Evolutionary conservation across 352 stramenopile species (phyloP), one percentile per base, ranked within the genome.

Genomic region (Sclerospora graminicola): DNA sequence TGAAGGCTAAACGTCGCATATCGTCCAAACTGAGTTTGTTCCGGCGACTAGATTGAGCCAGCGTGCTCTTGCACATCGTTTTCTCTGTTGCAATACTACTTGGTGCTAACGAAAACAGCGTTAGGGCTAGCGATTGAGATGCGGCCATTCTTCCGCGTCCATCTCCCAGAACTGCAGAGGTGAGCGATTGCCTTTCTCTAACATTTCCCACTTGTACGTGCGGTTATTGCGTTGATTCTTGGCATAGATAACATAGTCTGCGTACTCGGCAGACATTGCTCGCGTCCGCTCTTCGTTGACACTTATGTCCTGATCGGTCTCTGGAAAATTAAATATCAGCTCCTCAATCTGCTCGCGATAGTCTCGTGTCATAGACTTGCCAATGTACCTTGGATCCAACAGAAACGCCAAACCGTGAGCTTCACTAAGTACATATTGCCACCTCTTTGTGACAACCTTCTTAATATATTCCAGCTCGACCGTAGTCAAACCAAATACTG

Each of bases 331-430:
- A 45, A 88, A 88, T 28, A 90, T 86, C 11, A 86, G 26, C 35
- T 88, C 78, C 37, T 90, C 78, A 47, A 90, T 90, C 48, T 86
- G 70, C 36, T 90, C 78, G 13, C 78, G 70, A 50, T 90, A 86
- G 9, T 88, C 73, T 28, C 73, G 63, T 27, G 78, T 81, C 75
- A 89, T 85, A 7, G 78, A 85, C 46, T 86, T 86, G 41, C 75
- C 78, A 48, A 90, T 85, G 41, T 88, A 85, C 11, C 78, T 66
- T 24, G 78, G 78, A 33, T 90, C 78, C 13, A 90, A 33, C 21
- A 90, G 41, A 48, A 82, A 88, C 13, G 78, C 75, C 29, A 90
- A 45, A 2, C 68, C 72, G 36, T 90, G 78, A 0, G 76, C 78
- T 35, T 90, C 78, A 21, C 75, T 74, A 18, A 88, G 57, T 31